Base-by-base conservation (phyloP, 371 early-diverging fungal genomes). In the Sporodiniella umbellata region DNA sequence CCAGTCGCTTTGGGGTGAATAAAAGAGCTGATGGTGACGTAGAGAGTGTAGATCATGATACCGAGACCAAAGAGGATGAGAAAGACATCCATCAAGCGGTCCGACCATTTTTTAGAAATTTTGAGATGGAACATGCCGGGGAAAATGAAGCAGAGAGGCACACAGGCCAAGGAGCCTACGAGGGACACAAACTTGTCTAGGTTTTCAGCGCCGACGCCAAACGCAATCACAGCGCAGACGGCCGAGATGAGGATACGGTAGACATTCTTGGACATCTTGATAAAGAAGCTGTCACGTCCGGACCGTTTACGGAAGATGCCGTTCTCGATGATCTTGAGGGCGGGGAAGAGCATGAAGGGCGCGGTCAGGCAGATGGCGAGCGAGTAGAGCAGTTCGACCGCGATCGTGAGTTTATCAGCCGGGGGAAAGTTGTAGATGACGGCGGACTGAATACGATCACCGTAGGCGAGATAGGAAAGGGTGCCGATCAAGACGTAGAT, bases 321-420 rank as follows among this genome's bases (percentile, higher is more conserved):
- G 17, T 75, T 68, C 57, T 91, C 92, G 31, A 85, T 53, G 48
- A 89, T 91, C 42, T 80, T 74, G 35, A 84, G 75, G n/a, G 86
- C 84, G 3, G 92, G 90, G 54, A 88, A 92, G 42, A 88, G 64
- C 56, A 80, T 78, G 22, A 89, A 58, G 12, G 92, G 90, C 0
- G 75, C 82, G 19, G 86, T 80, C 14, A 88, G 72, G 53, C 86
- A 71, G 44, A 91, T 87, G 45, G 90, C 89, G 18, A 88, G 44
- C 5, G 84, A 81, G 60, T 89, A 89, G 15, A 88, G 59, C 53
- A 87, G 60, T 58, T 87, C 85, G 19, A 89, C 65, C 14, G 72
- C 53, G 45, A 70, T 63, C 8, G 83, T 77, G 33, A 79, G 56
- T 2, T 60, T 63, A 14, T 68, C 60, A 33, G 54, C 60, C 22